Evolutionary conservation across 176 grass and related monocot genomes (phyloP).

Genomic region (Alopecurus myosuroides): DNA sequence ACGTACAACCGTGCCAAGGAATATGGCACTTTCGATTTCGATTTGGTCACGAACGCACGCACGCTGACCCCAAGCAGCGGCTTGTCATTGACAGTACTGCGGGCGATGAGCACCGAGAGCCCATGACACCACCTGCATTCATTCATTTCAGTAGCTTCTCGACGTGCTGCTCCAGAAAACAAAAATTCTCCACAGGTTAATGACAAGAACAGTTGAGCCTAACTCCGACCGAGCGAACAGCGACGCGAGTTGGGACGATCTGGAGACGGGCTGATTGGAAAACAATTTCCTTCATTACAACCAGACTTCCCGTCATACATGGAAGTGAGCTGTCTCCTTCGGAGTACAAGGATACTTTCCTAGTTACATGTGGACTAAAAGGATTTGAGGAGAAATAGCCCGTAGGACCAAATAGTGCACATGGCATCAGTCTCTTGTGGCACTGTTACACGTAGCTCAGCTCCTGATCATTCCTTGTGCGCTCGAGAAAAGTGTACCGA

Average conservation of each 20-base stretch:
- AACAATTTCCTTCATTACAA: neutral
- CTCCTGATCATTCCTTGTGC: neutral
- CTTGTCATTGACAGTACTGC: slow-evolving; percentile 15
- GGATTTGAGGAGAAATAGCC: neutral
- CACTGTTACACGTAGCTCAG: neutral
- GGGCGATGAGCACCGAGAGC: neutral
- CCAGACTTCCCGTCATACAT: slow-evolving; percentile 6
- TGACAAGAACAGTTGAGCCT: neutral
- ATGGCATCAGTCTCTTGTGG: neutral
- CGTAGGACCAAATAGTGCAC: neutral
- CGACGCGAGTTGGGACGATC: neutral
- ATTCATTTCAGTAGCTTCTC: neutral
- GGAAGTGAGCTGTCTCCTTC: neutral
- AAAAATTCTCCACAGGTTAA: neutral
- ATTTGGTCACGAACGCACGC: neutral
- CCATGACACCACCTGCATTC: neutral
- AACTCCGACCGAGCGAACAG: neutral
- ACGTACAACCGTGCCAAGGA: neutral
- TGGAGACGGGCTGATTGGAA: neutral
- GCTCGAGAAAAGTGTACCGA: neutral
- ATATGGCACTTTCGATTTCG: neutral
- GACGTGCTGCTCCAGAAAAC: neutral
- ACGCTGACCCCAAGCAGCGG: neutral
- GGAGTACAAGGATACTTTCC: neutral
- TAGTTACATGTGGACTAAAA: neutral